Base-by-base conservation (phyloP, 2,329 filamentous ascomycete genomes). In the Pyrenophora tritici-repentis region DNA sequence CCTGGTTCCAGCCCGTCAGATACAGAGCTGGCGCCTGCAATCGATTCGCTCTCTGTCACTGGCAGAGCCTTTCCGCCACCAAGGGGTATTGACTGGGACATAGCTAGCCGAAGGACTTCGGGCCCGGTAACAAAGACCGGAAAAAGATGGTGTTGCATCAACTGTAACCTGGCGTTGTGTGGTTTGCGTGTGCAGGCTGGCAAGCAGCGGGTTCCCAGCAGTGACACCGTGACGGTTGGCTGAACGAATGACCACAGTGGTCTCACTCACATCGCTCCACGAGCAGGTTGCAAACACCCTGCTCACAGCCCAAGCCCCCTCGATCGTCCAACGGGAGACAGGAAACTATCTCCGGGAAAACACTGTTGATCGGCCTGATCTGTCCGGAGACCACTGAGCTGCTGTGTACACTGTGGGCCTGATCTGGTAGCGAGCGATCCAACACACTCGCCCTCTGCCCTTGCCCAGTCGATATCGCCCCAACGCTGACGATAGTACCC, bases 351-450 rank as follows among this genome's bases (percentile, higher is more conserved):
- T 16, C 34, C 16, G 17, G 29, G 36, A 20, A 35, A 40, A 47
- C n/a, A 40, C 12, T 34, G 29, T n/a, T 34, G 37, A 26, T 42
- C 42, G 45, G 44, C 6, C 18, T 31, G 50, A 34, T 50, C 48
- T 29, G 26, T 13, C 26, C 26, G 26, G 26, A 29, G 26, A 29
- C 9, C 26, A 29, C 26, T 29, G 26, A 10, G 26, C 26, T 29
- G 26, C 26, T 29, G 10, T 29, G 35, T 24, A 37, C 8, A 41
- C 24, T 52, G 43, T 39, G 14, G 32, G 20, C 24, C 39, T 36
- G 22, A 34, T 42, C 36, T 49, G 45, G 53, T 53, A 56, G 49
- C 53, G 49, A 53, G 31, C 24, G 44, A 46, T 46, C 34, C 38
- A 38, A 20, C 29, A 39, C 48, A 29, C 43, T 44, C 44, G 26